phyloP scores from a whole-genome alignment of 2,329 filamentous ascomycete genomes.

The Lasiodiplodia citricola region DNA sequence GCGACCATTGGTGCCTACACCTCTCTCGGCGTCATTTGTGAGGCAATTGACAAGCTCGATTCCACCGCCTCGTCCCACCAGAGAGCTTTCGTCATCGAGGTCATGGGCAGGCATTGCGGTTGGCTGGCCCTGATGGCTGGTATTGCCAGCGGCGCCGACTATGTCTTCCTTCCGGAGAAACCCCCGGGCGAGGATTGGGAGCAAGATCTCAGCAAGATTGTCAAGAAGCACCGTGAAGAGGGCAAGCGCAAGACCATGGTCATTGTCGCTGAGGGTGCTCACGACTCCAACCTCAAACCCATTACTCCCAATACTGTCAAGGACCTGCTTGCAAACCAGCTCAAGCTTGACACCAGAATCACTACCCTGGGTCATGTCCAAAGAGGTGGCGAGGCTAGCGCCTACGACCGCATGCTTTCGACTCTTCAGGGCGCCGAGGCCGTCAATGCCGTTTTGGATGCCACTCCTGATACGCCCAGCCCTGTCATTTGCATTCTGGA shows the following conservation, averaged over 20 bases:
- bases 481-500: slow-evolving; percentile 96
- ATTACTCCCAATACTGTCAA: slow-evolving; percentile 84
- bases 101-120: slow-evolving; percentile 97
- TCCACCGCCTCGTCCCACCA: slow-evolving; percentile 94
- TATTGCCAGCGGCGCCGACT: slow-evolving; percentile 93
- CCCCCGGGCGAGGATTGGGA: slow-evolving; percentile 88
- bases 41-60: slow-evolving; percentile 96
- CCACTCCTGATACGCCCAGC: slow-evolving; percentile 85
- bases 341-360: slow-evolving; percentile 88
- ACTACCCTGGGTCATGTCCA: slow-evolving; percentile 98
- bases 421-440: slow-evolving; percentile 95
- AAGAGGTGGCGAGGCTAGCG: slow-evolving; percentile 87
- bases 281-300: slow-evolving; percentile 81
- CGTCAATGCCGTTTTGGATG: slow-evolving; percentile 87
- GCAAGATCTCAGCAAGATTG: slow-evolving; percentile 81
- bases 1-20: slow-evolving; percentile 98
- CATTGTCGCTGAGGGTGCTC: slow-evolving; percentile 94
- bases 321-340: slow-evolving; percentile 79
- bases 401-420: slow-evolving; percentile 91
- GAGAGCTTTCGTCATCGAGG: slow-evolving; percentile 94
- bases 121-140: slow-evolving; percentile 97
- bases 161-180: slow-evolving; percentile 95
- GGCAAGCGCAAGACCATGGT: slow-evolving; percentile 98
- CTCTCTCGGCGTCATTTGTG: slow-evolving; percentile 88
- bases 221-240: slow-evolving; percentile 79